These are phyloP conservation scores for Grosmannia clavigera DNA, from an alignment of 2,329 filamentous ascomycete genomes.

Conservation along the genomic window DNA sequence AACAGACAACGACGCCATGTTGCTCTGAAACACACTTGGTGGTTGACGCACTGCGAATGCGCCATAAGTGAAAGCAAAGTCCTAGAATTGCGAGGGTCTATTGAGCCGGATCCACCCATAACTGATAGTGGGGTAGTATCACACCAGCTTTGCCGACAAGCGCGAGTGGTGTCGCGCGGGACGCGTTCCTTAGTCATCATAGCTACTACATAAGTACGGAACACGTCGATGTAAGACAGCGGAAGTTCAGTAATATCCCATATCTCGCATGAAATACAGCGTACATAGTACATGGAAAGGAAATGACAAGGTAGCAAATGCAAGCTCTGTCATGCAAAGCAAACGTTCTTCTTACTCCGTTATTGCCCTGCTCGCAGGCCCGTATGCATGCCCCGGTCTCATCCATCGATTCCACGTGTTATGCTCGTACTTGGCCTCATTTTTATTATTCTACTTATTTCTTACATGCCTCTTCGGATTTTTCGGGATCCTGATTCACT, in stretches of 20 bases:
- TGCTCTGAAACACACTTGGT: background rate
- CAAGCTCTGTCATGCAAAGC: too few species aligned
- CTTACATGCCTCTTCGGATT: background rate
- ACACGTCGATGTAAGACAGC: background rate
- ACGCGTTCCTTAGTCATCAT: constrained; percentile 4
- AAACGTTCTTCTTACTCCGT: background rate
- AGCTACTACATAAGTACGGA: too few species aligned
- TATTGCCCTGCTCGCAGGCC: background rate
- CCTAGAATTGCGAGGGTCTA: background rate
- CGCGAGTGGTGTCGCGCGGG: background rate
- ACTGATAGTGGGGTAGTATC: background rate
- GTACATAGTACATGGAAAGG: too few species aligned
- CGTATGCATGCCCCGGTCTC: background rate
- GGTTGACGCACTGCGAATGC: background rate
- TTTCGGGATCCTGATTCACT: background rate
- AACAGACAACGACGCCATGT: background rate
- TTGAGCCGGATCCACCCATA: background rate
- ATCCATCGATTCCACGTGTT: background rate
- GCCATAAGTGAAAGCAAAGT: background rate
- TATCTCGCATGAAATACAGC: too few species aligned
- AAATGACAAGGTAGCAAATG: too few species aligned
- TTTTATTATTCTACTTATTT: background rate
- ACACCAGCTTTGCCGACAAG: background rate
- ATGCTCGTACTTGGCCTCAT: background rate
- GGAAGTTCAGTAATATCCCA: background rate